Evolutionary conservation across 169 alveolate species (phyloP).

Genomic region (Besnoitia besnoiti): DNA sequence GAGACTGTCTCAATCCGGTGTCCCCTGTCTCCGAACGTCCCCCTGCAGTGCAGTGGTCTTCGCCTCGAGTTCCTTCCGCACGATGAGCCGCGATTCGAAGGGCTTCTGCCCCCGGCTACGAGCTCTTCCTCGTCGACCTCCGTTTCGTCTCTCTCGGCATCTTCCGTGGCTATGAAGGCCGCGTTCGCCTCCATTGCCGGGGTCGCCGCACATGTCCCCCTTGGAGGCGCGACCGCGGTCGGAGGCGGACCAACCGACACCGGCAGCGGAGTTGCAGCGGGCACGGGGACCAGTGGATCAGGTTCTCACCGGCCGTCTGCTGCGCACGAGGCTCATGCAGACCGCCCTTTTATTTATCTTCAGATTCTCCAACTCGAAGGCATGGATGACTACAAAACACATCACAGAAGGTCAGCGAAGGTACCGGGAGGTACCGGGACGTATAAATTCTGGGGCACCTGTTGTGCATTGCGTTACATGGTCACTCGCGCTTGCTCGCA

Average conservation of each 20-base stretch:
- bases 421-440: too few relatives aligned
- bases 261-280: not conserved
- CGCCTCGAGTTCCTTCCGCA: not conserved
- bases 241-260: not conserved
- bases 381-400: slow-evolving; percentile 56
- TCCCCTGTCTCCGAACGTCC: slow-evolving; percentile 23
- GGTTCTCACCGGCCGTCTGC: not conserved
- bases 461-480: too few relatives aligned
- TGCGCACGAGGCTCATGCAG: not conserved
- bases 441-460: too few relatives aligned
- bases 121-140: not conserved
- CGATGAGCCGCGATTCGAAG: not conserved
- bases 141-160: not conserved
- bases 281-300: not conserved
- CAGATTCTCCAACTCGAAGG: slow-evolving; percentile 43
- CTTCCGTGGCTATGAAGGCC: slow-evolving; percentile 13
- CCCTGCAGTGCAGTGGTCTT: slow-evolving; percentile 8
- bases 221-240: slow-evolving; percentile 11
- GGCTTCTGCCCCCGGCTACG: not conserved
- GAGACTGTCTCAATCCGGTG: slow-evolving; percentile 20
- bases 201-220: slow-evolving; percentile 29
- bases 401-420: slow-evolving; percentile 33
- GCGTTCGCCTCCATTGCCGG: slow-evolving; percentile 33
- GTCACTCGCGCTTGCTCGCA: not conserved
- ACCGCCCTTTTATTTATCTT: slow-evolving; percentile 7